Evolutionary conservation across 768 basidiomycete genomes (phyloP), one percentile per base, ranked within the genome.

Genomic region (Kondoa subrosea): DNA sequence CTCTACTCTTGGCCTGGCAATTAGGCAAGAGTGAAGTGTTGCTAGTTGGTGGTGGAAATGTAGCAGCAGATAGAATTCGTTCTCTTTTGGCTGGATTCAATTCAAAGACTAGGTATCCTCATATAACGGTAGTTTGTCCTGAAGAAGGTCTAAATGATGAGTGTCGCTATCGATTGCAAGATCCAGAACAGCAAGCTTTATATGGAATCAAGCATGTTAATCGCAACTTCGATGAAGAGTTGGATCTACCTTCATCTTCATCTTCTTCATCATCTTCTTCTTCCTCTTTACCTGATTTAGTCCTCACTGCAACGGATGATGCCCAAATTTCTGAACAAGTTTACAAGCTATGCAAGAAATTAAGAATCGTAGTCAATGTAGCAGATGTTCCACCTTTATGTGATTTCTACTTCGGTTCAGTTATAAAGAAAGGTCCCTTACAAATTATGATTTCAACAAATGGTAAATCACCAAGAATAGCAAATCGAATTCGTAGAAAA

Each of bases 391-490:
- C 95, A 1, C 85, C 88, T 57, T 83, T 85, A 57, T 99, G 95
- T 81, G 93, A 99, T 78, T 99, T 99, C 75, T 97, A 92, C 80
- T 99, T 97, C 78, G 95, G 95, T 63, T 87, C 89, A 1, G 88
- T 90, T 76, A 85, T 96, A 69, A 85, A 89, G 32, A 82, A 85
- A 69, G 92, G 93, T 0, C 89, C 92, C 0, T 79, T 99, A 27
- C 91, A 95, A 78, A 84, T 99, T 71, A 87, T 97, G 87, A 85
- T 99, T 64, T 92, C 90, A 21, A 97, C 95, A 2, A 89, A 89
- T 69, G 95, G 95, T 33, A 85, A 88, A 73, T 88, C 90, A 15
- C 95, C 95, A 1, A 86, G 88, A 74, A 81, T 97, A 75, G 91
- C 92, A 2, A 87, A 87, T 70, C 80, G 95, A 72, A 84, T 99